Percentiles rank a stretch among this genome's conserved stretches.
phyloP scores from a whole-genome alignment of 2,329 filamentous ascomycete species.

The Rutstroemia sp. region DNA sequence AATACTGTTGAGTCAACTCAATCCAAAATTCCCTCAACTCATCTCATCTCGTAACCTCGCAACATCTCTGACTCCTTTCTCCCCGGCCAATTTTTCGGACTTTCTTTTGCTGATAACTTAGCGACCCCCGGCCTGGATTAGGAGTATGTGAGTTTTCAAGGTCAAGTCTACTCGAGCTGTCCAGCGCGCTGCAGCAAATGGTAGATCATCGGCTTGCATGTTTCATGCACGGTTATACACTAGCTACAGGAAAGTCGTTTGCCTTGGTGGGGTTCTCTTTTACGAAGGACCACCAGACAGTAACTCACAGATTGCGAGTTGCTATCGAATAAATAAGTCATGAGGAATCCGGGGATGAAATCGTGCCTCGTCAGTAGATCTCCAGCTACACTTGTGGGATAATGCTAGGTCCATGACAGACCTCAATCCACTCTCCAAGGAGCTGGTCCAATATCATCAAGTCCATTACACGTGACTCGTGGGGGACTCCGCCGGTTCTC shows the following conservation, averaged over 20 bases:
- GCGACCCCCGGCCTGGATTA: constrained; percentile 23
- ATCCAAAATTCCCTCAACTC: not conserved
- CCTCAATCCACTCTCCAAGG: too few relatives aligned
- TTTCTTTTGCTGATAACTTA: constrained; percentile 18
- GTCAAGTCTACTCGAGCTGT: too few relatives aligned
- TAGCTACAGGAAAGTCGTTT: not conserved
- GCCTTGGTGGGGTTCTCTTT: not conserved
- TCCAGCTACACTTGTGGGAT: too few relatives aligned
- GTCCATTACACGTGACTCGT: too few relatives aligned
- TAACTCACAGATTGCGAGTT: too few relatives aligned
- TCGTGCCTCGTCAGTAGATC: too few relatives aligned
- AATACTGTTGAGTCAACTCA: not conserved
- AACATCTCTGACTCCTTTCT: not conserved
- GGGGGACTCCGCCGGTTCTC: too few relatives aligned
- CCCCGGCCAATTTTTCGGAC: constrained; percentile 20
- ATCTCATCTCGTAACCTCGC: constrained; percentile 7
- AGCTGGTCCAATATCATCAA: too few relatives aligned
- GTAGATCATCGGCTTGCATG: not conserved
- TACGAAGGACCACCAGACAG: not conserved
- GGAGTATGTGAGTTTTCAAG: too few relatives aligned
- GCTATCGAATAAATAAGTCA: too few relatives aligned
- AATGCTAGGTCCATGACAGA: too few relatives aligned
- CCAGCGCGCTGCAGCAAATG: not conserved
- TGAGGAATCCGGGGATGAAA: too few relatives aligned
- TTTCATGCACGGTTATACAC: not conserved